Evolutionary conservation across 2,329 filamentous ascomycete species (phyloP).

Genomic region (Talaromyces sp.): DNA sequence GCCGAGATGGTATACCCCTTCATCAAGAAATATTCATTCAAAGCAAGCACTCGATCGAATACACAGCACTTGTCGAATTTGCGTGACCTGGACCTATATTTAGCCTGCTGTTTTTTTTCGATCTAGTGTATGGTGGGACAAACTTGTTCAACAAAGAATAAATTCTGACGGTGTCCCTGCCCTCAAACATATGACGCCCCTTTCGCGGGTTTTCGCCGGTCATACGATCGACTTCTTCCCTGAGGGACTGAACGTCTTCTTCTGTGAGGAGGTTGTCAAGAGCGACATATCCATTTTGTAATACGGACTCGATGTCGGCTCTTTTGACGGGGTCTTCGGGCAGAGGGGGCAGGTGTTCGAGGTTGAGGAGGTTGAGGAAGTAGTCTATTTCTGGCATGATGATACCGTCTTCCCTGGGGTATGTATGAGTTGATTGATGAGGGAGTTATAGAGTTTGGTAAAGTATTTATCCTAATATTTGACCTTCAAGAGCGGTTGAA

Average conservation of each 20-base stretch:
- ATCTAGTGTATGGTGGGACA: neutral
- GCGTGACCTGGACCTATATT: constrained; percentile 24
- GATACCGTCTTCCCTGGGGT: neutral
- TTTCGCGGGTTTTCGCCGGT: constrained; percentile 27
- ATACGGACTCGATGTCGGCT: constrained; percentile 30
- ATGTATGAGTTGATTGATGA: neutral
- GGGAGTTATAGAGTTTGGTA: no score
- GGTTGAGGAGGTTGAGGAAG: constrained; percentile 5
- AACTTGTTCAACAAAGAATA: constrained; percentile 41
- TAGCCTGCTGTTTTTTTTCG: neutral
- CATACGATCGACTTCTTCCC: constrained; percentile 33
- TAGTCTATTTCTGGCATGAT: constrained; percentile 5
- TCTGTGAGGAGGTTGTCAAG: constrained; percentile 32
- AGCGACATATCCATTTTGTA: constrained; percentile 38
- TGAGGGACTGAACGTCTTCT: constrained; percentile 31
- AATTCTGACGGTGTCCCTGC: constrained; percentile 37
- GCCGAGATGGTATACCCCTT: constrained; percentile 35
- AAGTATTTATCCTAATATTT: neutral
- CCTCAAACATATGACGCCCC: constrained; percentile 41
- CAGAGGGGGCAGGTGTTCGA: constrained; percentile 4
- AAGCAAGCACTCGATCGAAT: constrained; percentile 34
- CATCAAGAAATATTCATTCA: constrained; percentile 44
- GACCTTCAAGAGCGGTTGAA: neutral
- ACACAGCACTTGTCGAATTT: constrained; percentile 39
- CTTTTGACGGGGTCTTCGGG: constrained; percentile 24